Evolutionary conservation across 1,139 yeast genomes (phyloP), one percentile per base, ranked within the genome.

Genomic region (Nakaseomyces kungkrabaensis): DNA sequence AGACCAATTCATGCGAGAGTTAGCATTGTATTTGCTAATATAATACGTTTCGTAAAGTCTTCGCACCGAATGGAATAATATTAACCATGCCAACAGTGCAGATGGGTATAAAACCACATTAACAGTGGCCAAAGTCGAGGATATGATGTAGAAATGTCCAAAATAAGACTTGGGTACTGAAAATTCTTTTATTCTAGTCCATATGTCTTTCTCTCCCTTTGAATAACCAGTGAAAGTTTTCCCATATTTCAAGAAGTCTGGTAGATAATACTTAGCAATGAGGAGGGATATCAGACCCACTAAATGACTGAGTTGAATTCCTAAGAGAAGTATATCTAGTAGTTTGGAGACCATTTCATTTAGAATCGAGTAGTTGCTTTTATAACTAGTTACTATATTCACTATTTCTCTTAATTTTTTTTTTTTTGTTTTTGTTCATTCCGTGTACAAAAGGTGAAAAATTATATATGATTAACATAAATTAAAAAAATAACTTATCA

Each of bases 1-100:
- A 3, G 82, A 71, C 31, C 86, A 54, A 62, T 89, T 87, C 72
- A 90, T 89, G 50, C 75, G 72, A 0, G 94, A 74, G 0, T 63
- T 59, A 11, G 70, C 56, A 13, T 75, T 70, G 57, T 76, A 77
- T 33, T 71, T 75, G 47, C 78, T 73, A 26, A 86, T 69, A 41
- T 59, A 70, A 1, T 71, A 51, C 49, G 88, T 79, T 63, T 90
- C 97, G 40, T 68, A 64, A 7, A 76, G 59, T 51, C 97, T 72
- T 57, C 96, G 72, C 1, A 68, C n/a, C 0, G 85, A 79, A 59
- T 89, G 97, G 4, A 78, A 49, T 29, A 74, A 49, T 33, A 77
- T 59, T 13, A 77, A 54, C 46, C 67, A 49, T 13, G 60, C 56
- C 2, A 73, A 52, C 9, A 61, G 54, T 11, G 59, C 56, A 4